Conservation (phyloP, 1,284 basidiomycete genomes). For the Microstroma glucosiphilum region DNA sequence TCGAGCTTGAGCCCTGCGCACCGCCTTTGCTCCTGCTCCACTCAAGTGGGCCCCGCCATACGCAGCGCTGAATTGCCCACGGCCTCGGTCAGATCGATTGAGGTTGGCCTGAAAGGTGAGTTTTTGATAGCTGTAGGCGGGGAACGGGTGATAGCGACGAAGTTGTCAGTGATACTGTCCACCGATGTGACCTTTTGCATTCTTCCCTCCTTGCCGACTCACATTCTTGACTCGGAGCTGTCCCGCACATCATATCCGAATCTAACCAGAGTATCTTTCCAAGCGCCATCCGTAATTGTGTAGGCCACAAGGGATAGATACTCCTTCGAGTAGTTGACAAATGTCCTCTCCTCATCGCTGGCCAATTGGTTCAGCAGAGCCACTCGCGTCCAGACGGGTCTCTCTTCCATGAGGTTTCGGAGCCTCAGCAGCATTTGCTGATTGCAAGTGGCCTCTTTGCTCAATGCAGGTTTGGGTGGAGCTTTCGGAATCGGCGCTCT, state of each 20-base stretch:
- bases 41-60: constrained; percentile 6
- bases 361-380: constrained; percentile 76
- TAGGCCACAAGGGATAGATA: constrained; percentile 60
- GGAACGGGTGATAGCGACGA: background rate
- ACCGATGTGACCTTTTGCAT: background rate
- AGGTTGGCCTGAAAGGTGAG: background rate
- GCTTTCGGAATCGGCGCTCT: background rate
- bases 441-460: background rate
- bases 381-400: constrained; percentile 82
- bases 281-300: constrained; percentile 86
- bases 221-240: constrained; percentile 69
- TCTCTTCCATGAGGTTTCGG: constrained; percentile 54
- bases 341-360: constrained; percentile 62
- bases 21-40: background rate
- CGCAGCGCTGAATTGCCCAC: background rate
- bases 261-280: constrained; percentile 78
- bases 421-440: background rate
- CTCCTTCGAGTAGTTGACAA: constrained; percentile 56
- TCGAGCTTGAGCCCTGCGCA: background rate
- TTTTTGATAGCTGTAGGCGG: background rate
- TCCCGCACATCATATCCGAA: constrained; percentile 83
- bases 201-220: constrained; percentile 20
- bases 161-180: background rate
- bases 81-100: background rate
- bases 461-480: background rate